These are phyloP conservation scores for Amanita rimosa DNA, from an alignment of 768 basidiomycete genomes.

Conservation along the genomic window DNA sequence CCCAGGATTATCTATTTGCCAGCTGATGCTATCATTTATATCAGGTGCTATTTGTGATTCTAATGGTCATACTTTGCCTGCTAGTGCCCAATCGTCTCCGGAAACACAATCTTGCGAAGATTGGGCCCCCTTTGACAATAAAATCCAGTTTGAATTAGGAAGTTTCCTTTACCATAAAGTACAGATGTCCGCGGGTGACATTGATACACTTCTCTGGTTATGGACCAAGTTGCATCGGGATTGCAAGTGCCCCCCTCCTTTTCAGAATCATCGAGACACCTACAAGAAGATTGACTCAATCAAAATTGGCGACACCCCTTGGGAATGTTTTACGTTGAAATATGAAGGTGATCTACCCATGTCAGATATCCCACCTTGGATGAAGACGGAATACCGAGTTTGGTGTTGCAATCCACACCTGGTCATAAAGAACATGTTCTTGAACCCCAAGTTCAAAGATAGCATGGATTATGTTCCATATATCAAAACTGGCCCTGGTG, in stretches of 20 bases:
- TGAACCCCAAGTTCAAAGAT: slow-evolving; percentile 20
- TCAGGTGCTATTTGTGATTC: neutral
- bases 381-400: slow-evolving; percentile 11
- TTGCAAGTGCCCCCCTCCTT: slow-evolving; percentile 8
- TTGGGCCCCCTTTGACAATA: slow-evolving; percentile 6
- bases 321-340: slow-evolving; percentile 13
- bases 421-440: slow-evolving; percentile 17
- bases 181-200: slow-evolving; percentile 8
- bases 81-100: neutral
- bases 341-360: slow-evolving; percentile 11
- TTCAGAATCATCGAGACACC: slow-evolving; percentile 13
- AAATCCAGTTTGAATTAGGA: slow-evolving; percentile 7
- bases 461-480: slow-evolving; percentile 21
- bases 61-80: neutral
- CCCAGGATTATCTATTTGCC: neutral
- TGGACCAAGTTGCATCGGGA: neutral
- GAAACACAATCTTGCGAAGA: neutral
- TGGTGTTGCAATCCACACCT: slow-evolving; percentile 17
- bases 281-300: slow-evolving; percentile 17
- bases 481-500: slow-evolving; percentile 10
- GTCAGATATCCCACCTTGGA: slow-evolving; percentile 15
- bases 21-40: neutral
- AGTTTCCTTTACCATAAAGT: slow-evolving; percentile 8
- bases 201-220: slow-evolving; percentile 8
- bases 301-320: slow-evolving; percentile 14